These are phyloP conservation scores for Mortierella sp. DNA, from an alignment of 371 early-diverging fungal genomes.

Conservation along the genomic window DNA sequence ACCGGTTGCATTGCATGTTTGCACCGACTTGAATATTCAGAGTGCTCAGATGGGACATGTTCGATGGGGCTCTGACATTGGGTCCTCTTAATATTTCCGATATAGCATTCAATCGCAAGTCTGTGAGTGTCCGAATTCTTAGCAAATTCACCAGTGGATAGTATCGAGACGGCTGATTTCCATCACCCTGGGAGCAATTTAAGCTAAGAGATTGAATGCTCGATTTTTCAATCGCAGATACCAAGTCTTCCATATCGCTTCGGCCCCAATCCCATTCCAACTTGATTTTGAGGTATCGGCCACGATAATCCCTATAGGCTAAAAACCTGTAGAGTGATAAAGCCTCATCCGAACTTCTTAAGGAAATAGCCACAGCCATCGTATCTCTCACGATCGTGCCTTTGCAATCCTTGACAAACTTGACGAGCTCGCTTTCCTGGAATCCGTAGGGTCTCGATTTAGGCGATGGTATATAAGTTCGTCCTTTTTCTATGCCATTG, in stretches of 20 bases:
- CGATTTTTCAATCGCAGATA: background rate
- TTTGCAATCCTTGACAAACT: background rate
- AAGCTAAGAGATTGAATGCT: background rate
- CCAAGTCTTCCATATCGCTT: background rate
- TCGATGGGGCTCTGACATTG: background rate
- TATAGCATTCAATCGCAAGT: background rate
- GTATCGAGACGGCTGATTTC: background rate
- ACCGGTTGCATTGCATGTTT: too few relatives aligned
- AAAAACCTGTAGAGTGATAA: background rate
- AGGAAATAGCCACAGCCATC: background rate
- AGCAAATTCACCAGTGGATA: background rate
- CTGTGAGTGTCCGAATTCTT: background rate
- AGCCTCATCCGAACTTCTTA: background rate
- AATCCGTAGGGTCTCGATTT: background rate
- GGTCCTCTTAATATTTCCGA: background rate
- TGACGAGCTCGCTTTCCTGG: background rate
- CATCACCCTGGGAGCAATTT: background rate
- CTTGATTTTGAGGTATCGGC: background rate
- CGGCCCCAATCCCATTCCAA: slow-evolving; percentile 1
- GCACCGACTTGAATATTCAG: background rate
- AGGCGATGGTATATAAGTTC: background rate
- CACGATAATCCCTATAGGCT: background rate
- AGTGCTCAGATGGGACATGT: background rate
- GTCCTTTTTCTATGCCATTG: background rate
- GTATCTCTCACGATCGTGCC: background rate